Evolutionary conservation across 2,329 filamentous ascomycete species (phyloP), one percentile per base, ranked within the genome.

Genomic region (Ascochyta clinopodiicola): DNA sequence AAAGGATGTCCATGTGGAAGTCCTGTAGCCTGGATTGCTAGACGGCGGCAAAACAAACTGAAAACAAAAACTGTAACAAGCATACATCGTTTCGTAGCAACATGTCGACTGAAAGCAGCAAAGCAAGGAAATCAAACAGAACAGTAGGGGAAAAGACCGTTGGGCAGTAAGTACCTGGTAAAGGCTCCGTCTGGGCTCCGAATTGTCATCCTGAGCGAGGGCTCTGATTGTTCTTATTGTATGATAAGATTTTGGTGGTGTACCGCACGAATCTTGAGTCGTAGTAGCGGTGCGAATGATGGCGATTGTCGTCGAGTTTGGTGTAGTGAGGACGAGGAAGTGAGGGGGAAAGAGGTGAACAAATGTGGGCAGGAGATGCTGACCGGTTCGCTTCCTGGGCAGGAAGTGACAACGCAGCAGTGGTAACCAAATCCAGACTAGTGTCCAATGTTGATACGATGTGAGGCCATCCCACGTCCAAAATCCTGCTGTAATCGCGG

Each of bases 91-190:
- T 58, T 47, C 44, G 57, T 48, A 43, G 60, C 63, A 53, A 73
- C 69, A 73, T 53, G 40, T 54, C 55, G 45, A 48, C 43, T 62
- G 48, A 56, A 61, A 54, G 59, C 38, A 56, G 42, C 59, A 67
- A 62, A 52, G 60, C 51, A 64, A 59, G 10, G 25, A 44, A 64
- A 61, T 54, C 45, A 68, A 70, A 59, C 61, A 67, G 56, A 66
- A 64, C 52, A 56, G 47, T 55, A 60, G 57, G 58, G 64, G 61
- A 64, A 61, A 63, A 64, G 67, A 75, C 71, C 72, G 59, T 69
- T 72, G 74, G 73, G 72, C 71, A 74, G 69, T 77, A 77, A 76
- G 71, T 77, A 77, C 74, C 74, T 77, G 63, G 72, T 70, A 65
- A 71, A 66, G 73, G 69, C 69, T 76, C 68, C 67, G 68, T 73